Base-by-base conservation (phyloP, 2,329 filamentous ascomycete genomes). In the Diaporthe ampelina region DNA sequence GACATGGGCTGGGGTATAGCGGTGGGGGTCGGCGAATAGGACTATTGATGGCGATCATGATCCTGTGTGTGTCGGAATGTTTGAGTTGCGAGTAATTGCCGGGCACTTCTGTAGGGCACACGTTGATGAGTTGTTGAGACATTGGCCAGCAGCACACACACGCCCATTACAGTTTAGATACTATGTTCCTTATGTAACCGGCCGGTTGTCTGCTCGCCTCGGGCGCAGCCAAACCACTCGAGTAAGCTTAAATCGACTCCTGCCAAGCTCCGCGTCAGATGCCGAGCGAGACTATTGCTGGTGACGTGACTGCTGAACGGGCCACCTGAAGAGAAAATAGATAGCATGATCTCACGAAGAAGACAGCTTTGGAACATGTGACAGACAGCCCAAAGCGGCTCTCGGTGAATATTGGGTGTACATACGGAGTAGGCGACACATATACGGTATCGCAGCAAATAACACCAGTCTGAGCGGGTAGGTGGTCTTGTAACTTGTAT, bases 41-140 rank as follows among this genome's bases (percentile, higher is more conserved):
- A 54, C 24, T 54, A 54, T 58, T 61, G 43, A 59, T 52, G 57
- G 68, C 68, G 56, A 71, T 71, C 68, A 71, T 59, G 56, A 71
- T 71, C 24, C 43, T 50, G 61, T 24, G 61, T 37, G 61, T 67
- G 26, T 67, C 61, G 43, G 43, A 67, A 40, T 54, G n/a, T 40
- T 68, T 50, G 63, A 68, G 29, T 40, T 68, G 32, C 48, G 45
- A 68, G 63, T 54, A 68, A 68, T 54, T 68, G 48, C 63, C 37
- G 63, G 61, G 61, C 32, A 50, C 43, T 29, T 29, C 43, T 65
- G 29, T 26, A 48, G 37, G 59, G 59, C 26, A 32, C 56, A 10
- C 40, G 24, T 50, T 50, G 61, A 43, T 50, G 43, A 26, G 6
- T 26, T 52, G 21, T 52, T 52, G 63, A 37, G 63, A 54, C 32